These are phyloP conservation scores for Babesia microti DNA, from an alignment of 169 alveolate genomes.

Conservation along the genomic window DNA sequence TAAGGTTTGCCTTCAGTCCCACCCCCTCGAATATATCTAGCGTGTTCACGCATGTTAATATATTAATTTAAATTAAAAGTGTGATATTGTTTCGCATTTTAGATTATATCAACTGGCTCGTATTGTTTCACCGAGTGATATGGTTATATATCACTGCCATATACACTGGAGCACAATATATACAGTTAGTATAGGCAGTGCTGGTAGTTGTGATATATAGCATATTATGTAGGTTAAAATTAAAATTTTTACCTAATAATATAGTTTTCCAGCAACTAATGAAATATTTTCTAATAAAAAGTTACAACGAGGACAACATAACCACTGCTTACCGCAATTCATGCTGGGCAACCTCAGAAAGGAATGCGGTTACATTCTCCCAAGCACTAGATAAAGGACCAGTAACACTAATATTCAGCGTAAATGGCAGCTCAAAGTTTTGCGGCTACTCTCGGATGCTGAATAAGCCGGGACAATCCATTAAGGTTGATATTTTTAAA, in stretches of 20 bases:
- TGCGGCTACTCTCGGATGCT: slow-evolving; percentile 60
- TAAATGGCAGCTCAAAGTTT: slow-evolving; percentile 48
- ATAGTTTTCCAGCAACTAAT: slow-evolving; percentile 12
- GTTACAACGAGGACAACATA: slow-evolving; percentile 42
- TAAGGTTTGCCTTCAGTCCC: slow-evolving; percentile 53
- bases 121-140: neutral
- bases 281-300: slow-evolving; percentile 46
- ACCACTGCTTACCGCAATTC: slow-evolving; percentile 33
- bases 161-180: neutral
- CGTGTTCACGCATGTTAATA: slow-evolving; percentile 13
- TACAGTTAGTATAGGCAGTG: neutral
- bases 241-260: neutral
- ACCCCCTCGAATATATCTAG: slow-evolving; percentile 37
- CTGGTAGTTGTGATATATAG: too few relatives aligned
- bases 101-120: neutral
- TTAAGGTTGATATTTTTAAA: slow-evolving; percentile 28
- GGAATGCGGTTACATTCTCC: slow-evolving; percentile 29
- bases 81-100: neutral
- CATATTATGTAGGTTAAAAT: too few relatives aligned
- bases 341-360: slow-evolving; percentile 61
- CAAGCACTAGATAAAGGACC: slow-evolving; percentile 34
- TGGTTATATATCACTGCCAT: neutral
- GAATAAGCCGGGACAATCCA: slow-evolving; percentile 51
- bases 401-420: slow-evolving; percentile 49
- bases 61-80: neutral